Conservation (phyloP, 495 filamentous ascomycete genomes). For the Tetracladium setigerum region DNA sequence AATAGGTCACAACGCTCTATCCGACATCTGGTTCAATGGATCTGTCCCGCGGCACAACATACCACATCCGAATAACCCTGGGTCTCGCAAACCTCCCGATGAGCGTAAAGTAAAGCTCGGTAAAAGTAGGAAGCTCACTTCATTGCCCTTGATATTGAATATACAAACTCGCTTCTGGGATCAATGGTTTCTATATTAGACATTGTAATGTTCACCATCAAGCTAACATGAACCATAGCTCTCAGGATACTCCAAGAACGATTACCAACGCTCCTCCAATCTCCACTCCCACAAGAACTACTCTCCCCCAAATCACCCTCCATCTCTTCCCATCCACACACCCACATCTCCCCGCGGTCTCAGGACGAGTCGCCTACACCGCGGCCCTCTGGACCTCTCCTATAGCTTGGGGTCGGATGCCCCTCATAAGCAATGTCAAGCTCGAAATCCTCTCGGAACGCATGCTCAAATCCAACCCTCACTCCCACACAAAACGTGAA, state of each 20-base stretch:
- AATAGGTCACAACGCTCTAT: slow-evolving; percentile 8
- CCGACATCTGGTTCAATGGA: slow-evolving; percentile 21
- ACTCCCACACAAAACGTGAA: slow-evolving; percentile 39
- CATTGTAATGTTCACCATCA: too few species aligned
- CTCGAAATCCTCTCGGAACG: slow-evolving; percentile 82
- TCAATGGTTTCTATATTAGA: too few species aligned
- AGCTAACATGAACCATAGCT: slow-evolving; percentile 39
- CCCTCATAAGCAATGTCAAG: slow-evolving; percentile 79
- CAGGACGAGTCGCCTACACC: slow-evolving; percentile 81
- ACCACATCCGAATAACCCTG: slow-evolving; percentile 1
- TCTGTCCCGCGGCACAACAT: slow-evolving; percentile 10
- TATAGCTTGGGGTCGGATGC: slow-evolving; percentile 88
- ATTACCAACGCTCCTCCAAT: slow-evolving; percentile 78
- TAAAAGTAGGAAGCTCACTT: slow-evolving; percentile 55
- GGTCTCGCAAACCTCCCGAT: slow-evolving; percentile 41
- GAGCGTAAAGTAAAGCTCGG: slow-evolving; percentile 84
- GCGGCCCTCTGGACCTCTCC: slow-evolving; percentile 94
- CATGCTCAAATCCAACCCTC: slow-evolving; percentile 51
- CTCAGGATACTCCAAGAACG: slow-evolving; percentile 78
- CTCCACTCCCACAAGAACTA: slow-evolving; percentile 75
- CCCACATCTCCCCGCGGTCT: slow-evolving; percentile 86
- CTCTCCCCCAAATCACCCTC: slow-evolving; percentile 81
- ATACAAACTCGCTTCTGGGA: too few species aligned
- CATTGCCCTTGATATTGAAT: not conserved
- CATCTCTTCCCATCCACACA: slow-evolving; percentile 96